Evolutionary conservation across 805 yeast genomes (phyloP), one percentile per base, ranked within the genome.

Genomic region (Zygosaccharomyces lentus): DNA sequence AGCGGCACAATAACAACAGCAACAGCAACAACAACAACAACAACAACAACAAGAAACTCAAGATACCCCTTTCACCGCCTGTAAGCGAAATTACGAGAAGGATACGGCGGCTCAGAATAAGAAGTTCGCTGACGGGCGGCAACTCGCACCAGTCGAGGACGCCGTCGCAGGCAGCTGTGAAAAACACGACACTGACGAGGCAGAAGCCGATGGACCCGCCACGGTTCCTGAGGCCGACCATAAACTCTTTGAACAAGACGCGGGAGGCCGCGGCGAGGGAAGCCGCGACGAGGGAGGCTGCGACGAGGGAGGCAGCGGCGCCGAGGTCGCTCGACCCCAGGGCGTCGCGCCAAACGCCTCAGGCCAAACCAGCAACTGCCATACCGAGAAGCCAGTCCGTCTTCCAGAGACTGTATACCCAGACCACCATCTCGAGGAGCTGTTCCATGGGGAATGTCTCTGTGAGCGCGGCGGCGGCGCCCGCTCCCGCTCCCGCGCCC

Each of bases 31-130:
- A 41, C n/a, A 34, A 6, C 9, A 37, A 16, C 12, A 49, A 47
- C 6, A 40, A 47, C 8, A 45, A 43, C 9, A 45, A 45, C 13
- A 34, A 24, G 25, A 25, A 17, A 27, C 17, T 23, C 10, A 26
- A 34, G 13, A 31, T 37, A 9, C 32, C 48, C 1, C 26, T 32
- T 4, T 24, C 48, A 21, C 48, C 43, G n/a, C 56, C 56, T 19
- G 53, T 59, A 8, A 48, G 51, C 13, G 65, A 60, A 31, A 58
- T 60, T 21, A 60, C 65, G 15, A 51, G 56, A 37, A 36, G 61
- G 34, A 57, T 60, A 48, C 55, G 62, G 40, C 52, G 62, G 43
- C 47, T 60, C 24, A 38, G 61, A 38, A 30, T 58, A 37, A 46
- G 56, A 30, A 52, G 46, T 26, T 53, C 56, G 9, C 27, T 47